phyloP scores from a whole-genome alignment of 371 early-diverging fungal species.

The Smittium culicis region DNA sequence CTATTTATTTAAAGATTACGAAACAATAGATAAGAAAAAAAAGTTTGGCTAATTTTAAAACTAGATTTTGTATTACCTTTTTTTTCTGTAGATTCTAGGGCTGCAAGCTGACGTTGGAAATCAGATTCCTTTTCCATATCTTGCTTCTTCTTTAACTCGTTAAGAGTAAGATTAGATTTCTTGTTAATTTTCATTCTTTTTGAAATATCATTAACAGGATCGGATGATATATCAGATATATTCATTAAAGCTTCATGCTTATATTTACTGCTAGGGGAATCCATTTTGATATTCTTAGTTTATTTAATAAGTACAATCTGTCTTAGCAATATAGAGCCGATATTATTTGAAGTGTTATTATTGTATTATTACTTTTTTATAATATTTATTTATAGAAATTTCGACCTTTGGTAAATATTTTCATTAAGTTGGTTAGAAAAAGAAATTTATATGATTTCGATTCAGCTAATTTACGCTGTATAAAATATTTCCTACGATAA shows the following conservation, averaged over 20 bases:
- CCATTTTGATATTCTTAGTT: constrained; percentile 3
- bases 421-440: too few species aligned
- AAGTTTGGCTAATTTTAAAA: too few species aligned
- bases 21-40: too few species aligned
- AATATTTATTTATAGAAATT: too few species aligned
- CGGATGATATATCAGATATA: background rate
- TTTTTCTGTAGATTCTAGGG: constrained; percentile 13
- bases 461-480: too few species aligned
- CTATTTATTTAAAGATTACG: constrained; percentile 11
- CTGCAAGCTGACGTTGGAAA: constrained; percentile 22
- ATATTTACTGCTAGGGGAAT: constrained; percentile 1
- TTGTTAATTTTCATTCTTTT: background rate
- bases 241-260: background rate
- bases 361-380: too few species aligned
- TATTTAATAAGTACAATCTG: constrained; percentile 2
- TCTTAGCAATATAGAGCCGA: too few species aligned
- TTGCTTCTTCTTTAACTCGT: background rate
- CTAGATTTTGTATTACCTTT: too few species aligned
- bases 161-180: background rate
- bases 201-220: background rate
- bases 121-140: constrained; percentile 5
- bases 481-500: too few species aligned
- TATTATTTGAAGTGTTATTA: too few species aligned
- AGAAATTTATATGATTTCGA: too few species aligned
- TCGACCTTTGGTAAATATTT: too few species aligned